These are phyloP conservation scores for Neonectria ditissima DNA, from an alignment of 2,329 filamentous ascomycete species.

Conservation along the genomic window DNA sequence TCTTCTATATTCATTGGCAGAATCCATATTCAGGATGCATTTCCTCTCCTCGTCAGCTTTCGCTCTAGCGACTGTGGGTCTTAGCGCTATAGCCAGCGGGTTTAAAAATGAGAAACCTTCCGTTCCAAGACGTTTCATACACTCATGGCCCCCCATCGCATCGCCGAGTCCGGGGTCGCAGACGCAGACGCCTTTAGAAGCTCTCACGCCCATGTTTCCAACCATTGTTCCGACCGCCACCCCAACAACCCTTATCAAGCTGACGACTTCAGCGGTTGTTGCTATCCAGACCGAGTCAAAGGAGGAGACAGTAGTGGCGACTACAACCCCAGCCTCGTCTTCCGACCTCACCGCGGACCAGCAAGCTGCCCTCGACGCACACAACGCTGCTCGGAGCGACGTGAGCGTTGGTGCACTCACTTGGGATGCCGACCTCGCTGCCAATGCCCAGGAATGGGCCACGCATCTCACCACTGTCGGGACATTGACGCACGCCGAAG, in stretches of 20 bases:
- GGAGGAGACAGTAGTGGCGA: neutral
- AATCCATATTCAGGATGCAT: neutral
- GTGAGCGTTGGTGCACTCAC: conserved; percentile 34
- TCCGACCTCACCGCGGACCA: conserved; percentile 34
- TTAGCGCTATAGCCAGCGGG: neutral
- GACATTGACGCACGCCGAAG: conserved; percentile 35
- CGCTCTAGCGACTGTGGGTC: neutral
- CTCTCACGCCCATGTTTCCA: neutral
- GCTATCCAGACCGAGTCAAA: conserved; percentile 16
- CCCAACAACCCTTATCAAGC: conserved; percentile 14
- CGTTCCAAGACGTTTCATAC: too few species aligned
- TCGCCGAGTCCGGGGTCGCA: neutral
- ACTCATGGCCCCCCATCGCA: neutral
- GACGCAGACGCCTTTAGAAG: neutral
- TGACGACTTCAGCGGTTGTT: conserved; percentile 17
- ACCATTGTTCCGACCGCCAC: neutral
- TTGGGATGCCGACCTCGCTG: conserved; percentile 40
- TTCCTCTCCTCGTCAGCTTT: neutral
- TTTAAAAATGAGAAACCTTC: too few species aligned
- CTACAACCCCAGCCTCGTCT: conserved; percentile 8
- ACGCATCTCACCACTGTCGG: conserved; percentile 36
- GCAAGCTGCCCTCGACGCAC: conserved; percentile 40
- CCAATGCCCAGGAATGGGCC: conserved; percentile 43
- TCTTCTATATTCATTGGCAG: neutral
- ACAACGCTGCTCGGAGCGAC: conserved; percentile 40